These are phyloP conservation scores for Trypanosoma scelopori DNA, from an alignment of 208 protist species.

Conservation along the genomic window DNA sequence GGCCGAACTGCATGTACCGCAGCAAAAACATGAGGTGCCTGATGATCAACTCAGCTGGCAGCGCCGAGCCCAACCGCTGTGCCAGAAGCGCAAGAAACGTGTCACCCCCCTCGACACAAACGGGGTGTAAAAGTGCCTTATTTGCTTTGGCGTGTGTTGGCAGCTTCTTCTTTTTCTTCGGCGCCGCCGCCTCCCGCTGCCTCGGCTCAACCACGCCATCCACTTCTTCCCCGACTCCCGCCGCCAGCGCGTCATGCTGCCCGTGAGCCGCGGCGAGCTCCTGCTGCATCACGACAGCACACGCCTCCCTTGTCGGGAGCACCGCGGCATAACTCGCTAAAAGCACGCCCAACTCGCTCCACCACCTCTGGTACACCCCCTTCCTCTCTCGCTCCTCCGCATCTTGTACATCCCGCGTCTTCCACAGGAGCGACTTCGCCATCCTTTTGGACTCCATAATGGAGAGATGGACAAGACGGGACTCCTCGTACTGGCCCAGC, in stretches of 20 bases:
- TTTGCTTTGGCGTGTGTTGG: not conserved
- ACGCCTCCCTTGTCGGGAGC: not conserved
- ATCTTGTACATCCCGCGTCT: slow-evolving; percentile 32
- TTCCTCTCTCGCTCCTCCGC: slow-evolving; percentile 33
- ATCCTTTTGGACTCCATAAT: slow-evolving; percentile 21
- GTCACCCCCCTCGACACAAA: slow-evolving; percentile 6
- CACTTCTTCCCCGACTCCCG: not conserved
- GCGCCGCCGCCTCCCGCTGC: not conserved
- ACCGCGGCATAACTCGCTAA: not conserved
- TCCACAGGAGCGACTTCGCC: slow-evolving; percentile 31
- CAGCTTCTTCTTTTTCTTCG: not conserved
- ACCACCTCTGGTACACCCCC: slow-evolving; percentile 6
- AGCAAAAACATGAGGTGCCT: slow-evolving; percentile 48
- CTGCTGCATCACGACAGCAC: slow-evolving; percentile 1
- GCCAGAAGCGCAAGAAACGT: slow-evolving; percentile 11
- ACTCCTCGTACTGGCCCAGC: slow-evolving; percentile 65
- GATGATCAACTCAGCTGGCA: slow-evolving; percentile 52
- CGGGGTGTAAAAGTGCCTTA: not conserved
- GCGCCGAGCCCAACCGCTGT: slow-evolving; percentile 46
- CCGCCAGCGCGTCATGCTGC: not conserved
- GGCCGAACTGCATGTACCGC: slow-evolving; percentile 37
- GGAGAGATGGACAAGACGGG: slow-evolving; percentile 27
- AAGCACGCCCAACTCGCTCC: slow-evolving; percentile 6
- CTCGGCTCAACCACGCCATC: not conserved
- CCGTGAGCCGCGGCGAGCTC: not conserved